These are phyloP conservation scores for Murraya koenigii DNA, from an alignment of 345 rosid species.

Conservation along the genomic window DNA sequence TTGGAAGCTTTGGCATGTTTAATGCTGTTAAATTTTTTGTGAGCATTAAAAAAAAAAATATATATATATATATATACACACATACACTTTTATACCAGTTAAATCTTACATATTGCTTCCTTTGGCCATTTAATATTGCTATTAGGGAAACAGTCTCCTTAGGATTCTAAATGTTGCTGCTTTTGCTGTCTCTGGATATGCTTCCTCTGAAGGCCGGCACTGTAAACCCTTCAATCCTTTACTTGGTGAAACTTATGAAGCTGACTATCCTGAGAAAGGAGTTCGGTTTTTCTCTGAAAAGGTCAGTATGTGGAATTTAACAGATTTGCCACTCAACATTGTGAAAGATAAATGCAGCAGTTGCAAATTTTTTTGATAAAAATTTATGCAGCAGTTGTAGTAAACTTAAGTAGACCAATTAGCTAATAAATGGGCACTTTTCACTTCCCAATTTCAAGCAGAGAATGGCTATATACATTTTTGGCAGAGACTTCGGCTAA, in stretches of 20 bases:
- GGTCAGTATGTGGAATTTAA: conserved; percentile 40
- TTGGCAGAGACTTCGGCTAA: not conserved
- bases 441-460: not conserved
- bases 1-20: not conserved
- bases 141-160: conserved; percentile 70
- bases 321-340: not conserved
- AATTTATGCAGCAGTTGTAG: not conserved
- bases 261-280: conserved; percentile 88
- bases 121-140: conserved; percentile 14
- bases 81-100: not conserved
- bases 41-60: not conserved
- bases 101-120: conserved; percentile 15
- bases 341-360: not conserved
- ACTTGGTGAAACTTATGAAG: conserved; percentile 97
- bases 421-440: not conserved
- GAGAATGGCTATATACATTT: not conserved
- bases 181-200: conserved; percentile 95
- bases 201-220: conserved; percentile 89
- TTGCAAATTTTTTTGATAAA: not conserved
- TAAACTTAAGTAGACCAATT: not conserved
- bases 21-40: not conserved
- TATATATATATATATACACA: no score
- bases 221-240: conserved; percentile 99
- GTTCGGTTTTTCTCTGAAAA: conserved; percentile 95
- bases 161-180: conserved; percentile 90